A percentile compares a stretch with the other conserved stretches of the same genome.
These are phyloP conservation scores for Begonia peltatifolia DNA, from an alignment of 306 rosid species.

Conservation along the genomic window DNA sequence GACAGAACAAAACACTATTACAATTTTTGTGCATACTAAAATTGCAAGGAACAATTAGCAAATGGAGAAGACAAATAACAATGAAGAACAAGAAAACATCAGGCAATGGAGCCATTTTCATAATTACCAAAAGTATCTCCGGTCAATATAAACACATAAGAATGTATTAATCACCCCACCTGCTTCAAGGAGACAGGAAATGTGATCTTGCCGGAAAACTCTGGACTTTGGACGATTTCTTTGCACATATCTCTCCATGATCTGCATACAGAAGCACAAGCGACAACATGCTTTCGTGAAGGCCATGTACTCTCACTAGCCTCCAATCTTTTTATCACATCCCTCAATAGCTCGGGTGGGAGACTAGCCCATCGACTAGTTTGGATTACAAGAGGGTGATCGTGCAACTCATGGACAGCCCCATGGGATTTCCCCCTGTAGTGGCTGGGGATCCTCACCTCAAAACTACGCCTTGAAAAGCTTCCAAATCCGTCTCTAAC, in stretches of 20 bases:
- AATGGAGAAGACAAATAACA: too few species aligned
- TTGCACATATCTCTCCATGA: constrained; percentile 91
- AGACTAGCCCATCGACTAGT: constrained; percentile 74
- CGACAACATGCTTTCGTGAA: constrained; percentile 66
- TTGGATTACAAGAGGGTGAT: constrained; percentile 50
- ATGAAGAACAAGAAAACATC: too few species aligned
- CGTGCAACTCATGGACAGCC: constrained; percentile 54
- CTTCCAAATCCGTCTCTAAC: constrained; percentile 84
- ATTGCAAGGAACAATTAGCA: too few species aligned
- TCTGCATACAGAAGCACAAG: constrained; percentile 75
- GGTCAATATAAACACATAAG: too few species aligned
- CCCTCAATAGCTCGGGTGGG: constrained; percentile 65
- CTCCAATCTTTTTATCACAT: constrained; percentile 69
- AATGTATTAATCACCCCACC: constrained; percentile 20
- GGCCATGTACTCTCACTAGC: constrained; percentile 84
- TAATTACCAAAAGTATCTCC: too few species aligned
- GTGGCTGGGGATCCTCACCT: constrained; percentile 52
- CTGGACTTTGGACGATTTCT: constrained; percentile 63
- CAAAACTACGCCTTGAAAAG: constrained; percentile 73
- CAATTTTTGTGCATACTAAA: not conserved
- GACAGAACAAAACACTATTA: not conserved
- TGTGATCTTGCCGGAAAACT: constrained; percentile 72
- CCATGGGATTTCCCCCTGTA: constrained; percentile 76
- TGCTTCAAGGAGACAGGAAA: constrained; percentile 81
- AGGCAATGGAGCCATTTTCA: too few species aligned